These are phyloP conservation scores for Monilinia laxa DNA, from an alignment of 2,329 filamentous ascomycete genomes.

Conservation along the genomic window DNA sequence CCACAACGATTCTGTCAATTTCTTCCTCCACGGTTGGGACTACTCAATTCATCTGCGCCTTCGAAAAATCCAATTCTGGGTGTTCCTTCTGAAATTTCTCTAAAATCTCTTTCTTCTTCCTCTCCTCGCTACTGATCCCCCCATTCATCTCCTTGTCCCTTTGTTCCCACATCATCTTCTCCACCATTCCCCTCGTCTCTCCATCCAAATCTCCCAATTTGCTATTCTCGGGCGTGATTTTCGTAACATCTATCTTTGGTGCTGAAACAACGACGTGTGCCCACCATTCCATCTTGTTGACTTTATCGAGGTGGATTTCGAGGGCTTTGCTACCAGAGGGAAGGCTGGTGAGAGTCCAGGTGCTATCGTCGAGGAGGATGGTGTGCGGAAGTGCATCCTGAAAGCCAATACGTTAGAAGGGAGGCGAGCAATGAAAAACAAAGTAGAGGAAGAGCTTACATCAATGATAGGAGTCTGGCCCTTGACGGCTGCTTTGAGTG, in stretches of 20 bases:
- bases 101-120: constrained; percentile 89
- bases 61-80: constrained; percentile 70
- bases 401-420: neutral
- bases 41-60: constrained; percentile 61
- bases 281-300: constrained; percentile 99
- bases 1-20: neutral
- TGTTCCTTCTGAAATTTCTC: constrained; percentile 78
- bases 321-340: constrained; percentile 65
- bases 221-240: constrained; percentile 90
- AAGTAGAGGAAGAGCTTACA: constrained; percentile 49
- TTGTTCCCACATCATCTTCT: constrained; percentile 99
- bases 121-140: constrained; percentile 90
- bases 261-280: constrained; percentile 82
- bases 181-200: constrained; percentile 93
- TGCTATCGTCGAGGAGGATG: constrained; percentile 81
- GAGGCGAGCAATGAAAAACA: no score
- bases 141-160: constrained; percentile 90
- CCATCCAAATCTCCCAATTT: constrained; percentile 92
- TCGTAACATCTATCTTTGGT: constrained; percentile 90
- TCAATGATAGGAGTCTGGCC: constrained; percentile 82
- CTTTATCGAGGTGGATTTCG: constrained; percentile 88
- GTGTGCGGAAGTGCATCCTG: constrained; percentile 83
- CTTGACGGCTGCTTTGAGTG: constrained; percentile 78
- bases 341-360: constrained; percentile 82
- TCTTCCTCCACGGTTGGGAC: neutral